Base-by-base conservation (phyloP, 352 stramenopile genomes). In the Globisporangium camurandrum region DNA sequence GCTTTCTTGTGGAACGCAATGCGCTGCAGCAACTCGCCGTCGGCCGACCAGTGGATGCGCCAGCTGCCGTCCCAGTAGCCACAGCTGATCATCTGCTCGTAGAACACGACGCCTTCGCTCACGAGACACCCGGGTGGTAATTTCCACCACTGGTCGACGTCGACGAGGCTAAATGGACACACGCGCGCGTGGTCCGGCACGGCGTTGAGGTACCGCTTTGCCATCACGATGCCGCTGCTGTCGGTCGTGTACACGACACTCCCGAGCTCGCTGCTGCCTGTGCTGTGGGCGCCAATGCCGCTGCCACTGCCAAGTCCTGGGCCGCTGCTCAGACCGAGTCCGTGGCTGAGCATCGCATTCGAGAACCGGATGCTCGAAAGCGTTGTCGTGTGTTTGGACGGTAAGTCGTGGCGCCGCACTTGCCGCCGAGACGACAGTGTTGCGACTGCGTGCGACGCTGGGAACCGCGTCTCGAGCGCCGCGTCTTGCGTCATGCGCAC, bases 61-160 rank as follows among this genome's bases (percentile, higher is more conserved):
- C 82, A 93, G 45, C 82, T 91, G 14, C 82, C 82, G 61, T 93
- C 82, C 77, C 80, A 93, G 55, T 91, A 91, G 8, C 81, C 81
- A 50, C 78, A 93, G 61, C 81, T 93, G 52, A 93, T 89, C 81
- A 93, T 93, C 47, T 93, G 81, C 59, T 93, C 81, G 54, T 93
- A 93, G 45, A 90, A 93, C 36, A 93, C 81, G 14, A 93, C 75
- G 31, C 81, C 79, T 55, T 89, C 78, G 42, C 66, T 77, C 33
- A 86, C 78, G 10, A 87, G 60, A 20, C 78, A 90, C 14, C 80
- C 80, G 6, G 71, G 63, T 19, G 81, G 81, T 20, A 93, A 66
- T 41, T 87, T 86, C 81, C 81, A 93, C 81, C 81, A 93, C 56
- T 93, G 81, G 24, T 93, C 81, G 17, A 93, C 75, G 52, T 93